Conservation (phyloP, 108 stramenopile genomes). For the Skeletonema costatum region DNA sequence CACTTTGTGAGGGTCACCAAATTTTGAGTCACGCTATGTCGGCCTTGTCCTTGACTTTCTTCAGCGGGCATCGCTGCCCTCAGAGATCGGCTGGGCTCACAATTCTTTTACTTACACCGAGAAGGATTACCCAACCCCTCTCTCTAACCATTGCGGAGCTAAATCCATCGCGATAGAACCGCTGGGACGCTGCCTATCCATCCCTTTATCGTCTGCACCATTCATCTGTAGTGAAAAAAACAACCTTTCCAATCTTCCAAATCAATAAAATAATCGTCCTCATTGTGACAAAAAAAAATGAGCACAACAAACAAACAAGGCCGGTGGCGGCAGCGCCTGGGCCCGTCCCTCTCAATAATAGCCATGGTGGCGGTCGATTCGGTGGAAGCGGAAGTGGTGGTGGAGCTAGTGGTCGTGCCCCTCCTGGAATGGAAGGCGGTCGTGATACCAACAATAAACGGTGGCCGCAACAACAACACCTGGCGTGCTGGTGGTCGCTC, state of each 20-base stretch:
- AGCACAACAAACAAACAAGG: constrained; percentile 35
- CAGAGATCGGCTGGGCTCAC: too few relatives aligned
- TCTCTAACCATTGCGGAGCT: background rate
- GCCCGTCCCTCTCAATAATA: constrained; percentile 30
- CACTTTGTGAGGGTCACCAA: too few relatives aligned
- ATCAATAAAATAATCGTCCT: background rate
- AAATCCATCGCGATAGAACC: background rate
- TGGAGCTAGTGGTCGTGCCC: constrained; percentile 27
- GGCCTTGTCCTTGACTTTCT: too few relatives aligned
- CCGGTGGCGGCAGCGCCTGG: constrained; percentile 27
- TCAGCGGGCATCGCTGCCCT: too few relatives aligned
- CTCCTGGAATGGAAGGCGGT: constrained; percentile 52
- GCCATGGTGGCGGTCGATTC: background rate
- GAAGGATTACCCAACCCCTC: background rate
- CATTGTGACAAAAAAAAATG: constrained; percentile 28
- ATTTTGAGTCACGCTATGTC: too few relatives aligned
- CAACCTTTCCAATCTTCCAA: background rate
- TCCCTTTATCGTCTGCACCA: background rate
- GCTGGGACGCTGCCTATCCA: background rate
- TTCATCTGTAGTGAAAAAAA: background rate
- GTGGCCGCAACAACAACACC: background rate
- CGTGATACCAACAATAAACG: constrained; percentile 9
- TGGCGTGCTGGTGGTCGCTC: constrained; percentile 8
- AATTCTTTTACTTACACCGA: too few relatives aligned
- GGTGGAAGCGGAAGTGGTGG: constrained; percentile 17